Conservation (phyloP, 805 yeast species). For the Kockiozyma suomiensis region DNA sequence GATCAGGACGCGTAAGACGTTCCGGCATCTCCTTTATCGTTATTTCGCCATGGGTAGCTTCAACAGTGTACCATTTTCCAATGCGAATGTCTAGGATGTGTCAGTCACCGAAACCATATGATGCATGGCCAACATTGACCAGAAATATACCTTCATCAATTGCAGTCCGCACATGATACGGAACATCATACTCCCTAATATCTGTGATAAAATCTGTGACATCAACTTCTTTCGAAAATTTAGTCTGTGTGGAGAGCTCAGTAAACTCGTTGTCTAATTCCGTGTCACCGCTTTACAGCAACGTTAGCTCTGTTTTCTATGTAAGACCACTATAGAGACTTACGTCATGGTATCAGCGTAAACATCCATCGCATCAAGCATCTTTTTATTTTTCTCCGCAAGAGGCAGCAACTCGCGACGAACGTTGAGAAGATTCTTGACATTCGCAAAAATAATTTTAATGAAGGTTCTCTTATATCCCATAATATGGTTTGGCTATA, state of each 20-base stretch:
- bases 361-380: conserved; percentile 64
- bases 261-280: conserved; percentile 40
- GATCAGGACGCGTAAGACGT: conserved; percentile 93
- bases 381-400: conserved; percentile 64
- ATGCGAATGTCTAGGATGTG: conserved; percentile 61
- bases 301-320: conserved; percentile 26
- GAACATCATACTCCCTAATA: conserved; percentile 92
- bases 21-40: conserved; percentile 63
- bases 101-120: not conserved
- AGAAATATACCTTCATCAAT: conserved; percentile 74
- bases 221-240: conserved; percentile 44
- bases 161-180: conserved; percentile 94
- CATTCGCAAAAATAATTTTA: conserved; percentile 72
- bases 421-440: conserved; percentile 72
- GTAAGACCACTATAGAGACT: conserved; percentile 9
- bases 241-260: conserved; percentile 27
- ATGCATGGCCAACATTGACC: not conserved
- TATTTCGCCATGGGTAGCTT: conserved; percentile 60
- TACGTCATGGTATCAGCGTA: conserved; percentile 59
- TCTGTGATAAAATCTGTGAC: conserved; percentile 70
- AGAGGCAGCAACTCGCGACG: conserved; percentile 71
- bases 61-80: conserved; percentile 93
- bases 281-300: conserved; percentile 37
- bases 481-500: conserved; percentile 73
- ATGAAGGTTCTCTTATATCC: conserved; percentile 70